Percentiles rank a stretch among this genome's conserved stretches.
Conservation (phyloP, 2,329 filamentous ascomycete species). For the Clathrospora elynae region DNA sequence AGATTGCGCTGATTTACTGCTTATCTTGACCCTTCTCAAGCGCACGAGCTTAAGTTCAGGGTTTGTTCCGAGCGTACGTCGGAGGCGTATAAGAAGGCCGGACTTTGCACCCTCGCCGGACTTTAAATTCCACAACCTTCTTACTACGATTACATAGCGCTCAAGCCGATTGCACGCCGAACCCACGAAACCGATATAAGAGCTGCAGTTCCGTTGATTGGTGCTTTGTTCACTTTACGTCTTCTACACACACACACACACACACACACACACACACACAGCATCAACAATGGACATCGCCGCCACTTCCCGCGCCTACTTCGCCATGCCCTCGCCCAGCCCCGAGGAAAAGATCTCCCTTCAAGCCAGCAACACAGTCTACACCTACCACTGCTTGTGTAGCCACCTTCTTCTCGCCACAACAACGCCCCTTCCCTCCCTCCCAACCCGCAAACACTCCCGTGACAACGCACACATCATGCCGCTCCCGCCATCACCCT, state of each 20-base stretch:
- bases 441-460: conserved; percentile 58
- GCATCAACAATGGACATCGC: conserved; percentile 37
- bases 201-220: background rate
- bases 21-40: too few species aligned
- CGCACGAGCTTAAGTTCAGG: background rate
- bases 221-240: too few species aligned
- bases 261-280: conserved; percentile 4
- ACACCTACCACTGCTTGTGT: conserved; percentile 70
- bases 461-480: conserved; percentile 64
- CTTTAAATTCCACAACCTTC: background rate
- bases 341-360: conserved; percentile 42
- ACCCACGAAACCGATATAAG: background rate
- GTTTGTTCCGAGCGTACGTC: background rate
- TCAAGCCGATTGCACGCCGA: background rate
- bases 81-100: background rate
- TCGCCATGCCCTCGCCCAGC: conserved; percentile 41
- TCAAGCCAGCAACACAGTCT: conserved; percentile 47
- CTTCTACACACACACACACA: background rate
- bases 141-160: conserved; percentile 4
- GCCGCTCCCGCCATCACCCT: conserved; percentile 52
- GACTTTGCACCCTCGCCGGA: background rate
- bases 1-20: too few species aligned
- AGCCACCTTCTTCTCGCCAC: conserved; percentile 67
- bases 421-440: conserved; percentile 56
- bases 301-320: conserved; percentile 39